Base-by-base conservation (phyloP, 495 filamentous ascomycete genomes). In the Clohesyomyces aquaticus region DNA sequence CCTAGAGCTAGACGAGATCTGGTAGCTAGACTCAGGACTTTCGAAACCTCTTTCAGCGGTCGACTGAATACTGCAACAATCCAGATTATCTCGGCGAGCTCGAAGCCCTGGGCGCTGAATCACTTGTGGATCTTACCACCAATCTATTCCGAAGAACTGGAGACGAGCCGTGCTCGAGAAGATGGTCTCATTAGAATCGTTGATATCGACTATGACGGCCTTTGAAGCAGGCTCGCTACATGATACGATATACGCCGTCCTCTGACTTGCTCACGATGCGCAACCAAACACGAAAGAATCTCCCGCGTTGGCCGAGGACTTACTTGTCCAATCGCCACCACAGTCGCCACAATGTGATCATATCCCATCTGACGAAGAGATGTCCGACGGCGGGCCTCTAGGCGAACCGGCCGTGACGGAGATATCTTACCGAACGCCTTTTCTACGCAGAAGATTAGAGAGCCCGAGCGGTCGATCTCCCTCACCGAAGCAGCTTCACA, bases 211-310 rank as follows among this genome's bases (percentile, higher is more conserved):
- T 38, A 6, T 38, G 32, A 38, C 32, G 14, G 32, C 14, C 6
- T 69, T 69, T 32, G 66, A 69, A 22, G 66, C 66, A 10, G 35
- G 47, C 25, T 27, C 22, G 18, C 48, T 47, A 11, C 66, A 61
- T 35, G 66, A 69, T 32, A 61, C 48, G 6, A 42, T 69, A n/a
- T 69, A 69, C 45, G 62, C 66, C 14, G 26, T 69, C 18, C 55
- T 69, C 6, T 66, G 63, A 62, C 50, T 69, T 8, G 62, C 66
- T 10, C 19, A 69, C 26, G 66, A 69, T 35, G 63, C 66, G 9
- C 41, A 63, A 32, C 61, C 61, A 4, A 16, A 46, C 35, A 11
- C 23, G 11, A 53, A 26, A 53, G 14, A 38, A 6, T 6, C 32
- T 38, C 6, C 32, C 14, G 14, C 6, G 6, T 38, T 6, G 32